These are phyloP conservation scores for Elongisporangium anandrum DNA, from an alignment of 352 stramenopile genomes.

Conservation along the genomic window DNA sequence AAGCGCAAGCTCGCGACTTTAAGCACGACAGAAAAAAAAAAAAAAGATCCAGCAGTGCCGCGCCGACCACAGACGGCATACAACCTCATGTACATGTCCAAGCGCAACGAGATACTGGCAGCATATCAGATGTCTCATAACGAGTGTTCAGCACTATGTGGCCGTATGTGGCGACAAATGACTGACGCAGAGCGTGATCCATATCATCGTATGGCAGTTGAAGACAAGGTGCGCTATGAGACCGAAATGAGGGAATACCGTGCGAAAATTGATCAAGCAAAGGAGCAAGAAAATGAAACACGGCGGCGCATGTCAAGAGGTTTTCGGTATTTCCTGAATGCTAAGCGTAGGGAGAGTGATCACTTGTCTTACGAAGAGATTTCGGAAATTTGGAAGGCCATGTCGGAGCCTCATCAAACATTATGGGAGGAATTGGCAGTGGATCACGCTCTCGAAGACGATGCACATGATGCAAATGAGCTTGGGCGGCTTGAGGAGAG, in stretches of 20 bases:
- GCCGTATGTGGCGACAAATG: conserved; percentile 59
- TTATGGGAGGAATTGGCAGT: conserved; percentile 31
- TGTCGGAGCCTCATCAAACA: conserved; percentile 29
- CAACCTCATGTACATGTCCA: conserved; percentile 64
- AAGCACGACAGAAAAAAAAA: conserved; percentile 2
- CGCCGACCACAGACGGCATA: conserved; percentile 42
- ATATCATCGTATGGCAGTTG: conserved; percentile 47
- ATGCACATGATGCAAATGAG: conserved; percentile 8
- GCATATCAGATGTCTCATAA: conserved; percentile 65
- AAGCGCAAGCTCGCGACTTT: conserved; percentile 6
- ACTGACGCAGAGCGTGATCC: conserved; percentile 34
- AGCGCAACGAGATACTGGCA: conserved; percentile 41
- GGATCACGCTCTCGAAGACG: conserved; percentile 8
- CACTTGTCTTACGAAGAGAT: conserved; percentile 19
- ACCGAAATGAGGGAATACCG: conserved; percentile 26
- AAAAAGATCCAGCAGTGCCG: conserved; percentile 20
- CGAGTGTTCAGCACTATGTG: conserved; percentile 54
- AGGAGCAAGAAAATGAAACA: background rate
- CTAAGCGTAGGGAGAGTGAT: conserved; percentile 23
- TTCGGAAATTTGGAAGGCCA: conserved; percentile 24
- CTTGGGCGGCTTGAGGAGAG: conserved; percentile 21
- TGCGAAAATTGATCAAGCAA: conserved; percentile 12
- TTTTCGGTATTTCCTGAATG: conserved; percentile 30
- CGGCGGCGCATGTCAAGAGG: background rate
- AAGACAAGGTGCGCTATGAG: conserved; percentile 49